Conservation (phyloP, 371 early-diverging fungal species). For the Actinomortierella ambigua region DNA sequence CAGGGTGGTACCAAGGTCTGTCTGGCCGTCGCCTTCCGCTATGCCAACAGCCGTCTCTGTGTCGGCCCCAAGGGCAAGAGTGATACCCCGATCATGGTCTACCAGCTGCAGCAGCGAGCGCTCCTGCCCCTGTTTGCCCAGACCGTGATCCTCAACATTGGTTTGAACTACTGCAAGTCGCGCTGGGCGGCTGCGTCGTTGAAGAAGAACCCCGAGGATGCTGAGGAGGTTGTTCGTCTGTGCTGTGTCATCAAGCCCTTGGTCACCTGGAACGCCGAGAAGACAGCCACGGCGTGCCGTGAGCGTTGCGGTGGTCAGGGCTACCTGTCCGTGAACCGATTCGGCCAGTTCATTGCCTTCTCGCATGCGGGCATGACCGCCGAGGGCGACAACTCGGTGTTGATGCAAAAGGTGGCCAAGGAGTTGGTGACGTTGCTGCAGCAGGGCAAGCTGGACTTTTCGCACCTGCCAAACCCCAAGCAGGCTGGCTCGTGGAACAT, state of each 20-base stretch:
- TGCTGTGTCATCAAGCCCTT: conserved; percentile 80
- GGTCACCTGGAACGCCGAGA: conserved; percentile 72
- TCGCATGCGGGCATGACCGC: conserved; percentile 70
- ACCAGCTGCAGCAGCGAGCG: conserved; percentile 78
- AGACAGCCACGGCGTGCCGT: conserved; percentile 63
- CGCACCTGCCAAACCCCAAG: conserved; percentile 38
- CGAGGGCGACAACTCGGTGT: conserved; percentile 77
- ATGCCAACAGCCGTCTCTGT: conserved; percentile 66
- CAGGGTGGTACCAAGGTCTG: conserved; percentile 64
- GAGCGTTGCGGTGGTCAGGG: conserved; percentile 82
- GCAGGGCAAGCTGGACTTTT: conserved; percentile 49
- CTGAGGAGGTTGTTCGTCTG: conserved; percentile 64
- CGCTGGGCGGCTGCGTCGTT: conserved; percentile 55
- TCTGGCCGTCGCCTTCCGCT: conserved; percentile 66
- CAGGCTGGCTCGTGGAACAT: conserved; percentile 50
- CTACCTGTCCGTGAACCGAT: conserved; percentile 61
- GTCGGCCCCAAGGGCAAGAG: conserved; percentile 76
- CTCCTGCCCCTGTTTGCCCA: conserved; percentile 68
- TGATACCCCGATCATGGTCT: conserved; percentile 72
- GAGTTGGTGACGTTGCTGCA: conserved; percentile 64
- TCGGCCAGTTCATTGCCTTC: conserved; percentile 56
- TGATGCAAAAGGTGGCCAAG: conserved; percentile 78
- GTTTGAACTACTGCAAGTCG: conserved; percentile 70
- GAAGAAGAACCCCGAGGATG: conserved; percentile 49
- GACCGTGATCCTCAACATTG: conserved; percentile 69